Evolutionary conservation across 352 stramenopile genomes (phyloP).

Genomic region (Blastocystis sp.): DNA sequence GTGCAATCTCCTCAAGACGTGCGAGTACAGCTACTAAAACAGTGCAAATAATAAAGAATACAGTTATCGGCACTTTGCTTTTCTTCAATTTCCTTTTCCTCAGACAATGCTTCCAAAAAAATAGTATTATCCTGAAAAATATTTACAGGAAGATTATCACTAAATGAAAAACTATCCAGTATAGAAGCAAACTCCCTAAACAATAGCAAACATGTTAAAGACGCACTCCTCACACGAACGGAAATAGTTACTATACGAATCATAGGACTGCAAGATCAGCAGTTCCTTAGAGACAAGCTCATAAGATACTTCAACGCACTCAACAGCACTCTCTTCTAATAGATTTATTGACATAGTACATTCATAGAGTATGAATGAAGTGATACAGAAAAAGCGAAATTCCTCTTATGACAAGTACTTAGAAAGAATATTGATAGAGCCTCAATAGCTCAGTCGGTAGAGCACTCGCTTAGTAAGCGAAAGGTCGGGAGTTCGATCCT

Average conservation of each 20-base stretch:
- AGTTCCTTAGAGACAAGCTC: not conserved
- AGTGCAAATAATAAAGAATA: not conserved
- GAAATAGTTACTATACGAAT: not conserved
- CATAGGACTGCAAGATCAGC: not conserved
- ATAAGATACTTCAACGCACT: not conserved
- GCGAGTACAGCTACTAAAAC: not conserved
- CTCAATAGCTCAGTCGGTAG: conserved; percentile 15
- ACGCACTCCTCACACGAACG: not conserved
- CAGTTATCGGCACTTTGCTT: not conserved
- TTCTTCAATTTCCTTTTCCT: not conserved
- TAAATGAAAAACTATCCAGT: not conserved
- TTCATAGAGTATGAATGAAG: too few species aligned
- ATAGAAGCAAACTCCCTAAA: not conserved
- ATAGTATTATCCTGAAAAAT: not conserved
- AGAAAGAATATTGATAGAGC: too few species aligned
- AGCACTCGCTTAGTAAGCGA: conserved; percentile 50
- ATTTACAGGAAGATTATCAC: too few species aligned
- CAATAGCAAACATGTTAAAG: not conserved
- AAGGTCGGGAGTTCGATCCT: conserved; percentile 49
- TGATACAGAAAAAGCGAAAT: too few species aligned
- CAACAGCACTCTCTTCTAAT: not conserved
- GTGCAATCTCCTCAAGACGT: not conserved
- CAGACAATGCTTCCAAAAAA: not conserved
- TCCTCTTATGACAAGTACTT: not conserved
- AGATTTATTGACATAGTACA: not conserved